Evolutionary conservation across 140 eudicot genomes (phyloP).

Genomic region (Ambrosia hybrid): DNA sequence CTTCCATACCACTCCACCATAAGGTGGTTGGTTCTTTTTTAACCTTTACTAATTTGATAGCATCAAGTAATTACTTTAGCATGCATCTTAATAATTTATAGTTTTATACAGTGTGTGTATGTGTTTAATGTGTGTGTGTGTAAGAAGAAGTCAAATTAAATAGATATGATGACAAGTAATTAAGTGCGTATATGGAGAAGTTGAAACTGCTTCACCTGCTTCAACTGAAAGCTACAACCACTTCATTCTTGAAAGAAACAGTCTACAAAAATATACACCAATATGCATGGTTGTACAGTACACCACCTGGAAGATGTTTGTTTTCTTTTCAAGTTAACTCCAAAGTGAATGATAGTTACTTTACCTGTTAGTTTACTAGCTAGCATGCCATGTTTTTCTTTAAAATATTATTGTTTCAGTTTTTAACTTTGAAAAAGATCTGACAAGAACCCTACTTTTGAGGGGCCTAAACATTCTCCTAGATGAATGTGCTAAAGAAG

Average conservation of each 20-base stretch:
- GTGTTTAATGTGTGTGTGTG: not conserved
- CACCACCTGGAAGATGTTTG: conserved; percentile 29
- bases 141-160: too few relatives aligned
- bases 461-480: conserved; percentile 89
- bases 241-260: conserved; percentile 29
- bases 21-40: too few relatives aligned
- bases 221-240: conserved; percentile 42
- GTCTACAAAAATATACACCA: conserved; percentile 19
- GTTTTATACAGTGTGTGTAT: not conserved
- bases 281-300: conserved; percentile 29
- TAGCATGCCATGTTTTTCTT: conserved; percentile 64
- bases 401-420: conserved; percentile 22
- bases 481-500: conserved; percentile 49
- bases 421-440: conserved; percentile 50
- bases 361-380: not conserved
- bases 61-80: not conserved
- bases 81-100: not conserved
- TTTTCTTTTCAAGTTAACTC: conserved; percentile 23
- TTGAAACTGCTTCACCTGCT: conserved; percentile 52
- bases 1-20: too few relatives aligned
- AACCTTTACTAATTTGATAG: not conserved
- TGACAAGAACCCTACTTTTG: conserved; percentile 60
- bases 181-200: conserved; percentile 28
- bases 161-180: conserved; percentile 5
- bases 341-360: conserved; percentile 47